Evolutionary conservation across 306 rosid species (phyloP).

Genomic region (Citrullus amarus): DNA sequence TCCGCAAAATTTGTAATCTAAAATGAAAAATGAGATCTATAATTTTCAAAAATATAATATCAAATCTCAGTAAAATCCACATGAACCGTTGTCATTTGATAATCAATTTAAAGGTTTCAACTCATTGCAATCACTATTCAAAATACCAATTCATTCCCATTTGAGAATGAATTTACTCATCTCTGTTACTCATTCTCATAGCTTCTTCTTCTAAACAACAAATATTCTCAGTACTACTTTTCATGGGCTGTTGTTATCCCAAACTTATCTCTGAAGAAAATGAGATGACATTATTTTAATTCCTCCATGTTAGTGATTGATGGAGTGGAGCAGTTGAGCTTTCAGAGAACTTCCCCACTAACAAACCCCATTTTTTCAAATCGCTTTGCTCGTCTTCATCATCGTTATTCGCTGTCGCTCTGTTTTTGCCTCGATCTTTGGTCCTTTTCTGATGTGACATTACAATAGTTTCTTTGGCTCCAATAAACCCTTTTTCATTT

Average conservation of each 20-base stretch:
- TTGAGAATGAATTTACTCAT: too few relatives aligned
- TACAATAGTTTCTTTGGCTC: not conserved
- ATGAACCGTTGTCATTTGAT: too few relatives aligned
- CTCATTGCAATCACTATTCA: too few relatives aligned
- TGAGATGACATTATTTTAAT: not conserved
- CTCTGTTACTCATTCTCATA: not conserved
- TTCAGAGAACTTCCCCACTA: not conserved
- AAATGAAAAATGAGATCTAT: too few relatives aligned
- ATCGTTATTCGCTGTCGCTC: not conserved
- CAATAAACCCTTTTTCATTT: not conserved
- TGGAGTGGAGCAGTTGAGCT: conserved; percentile 2
- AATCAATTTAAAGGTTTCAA: too few relatives aligned
- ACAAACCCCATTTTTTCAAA: not conserved
- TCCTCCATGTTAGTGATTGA: not conserved
- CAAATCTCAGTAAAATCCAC: too few relatives aligned
- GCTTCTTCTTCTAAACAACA: not conserved
- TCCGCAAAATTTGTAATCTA: too few relatives aligned
- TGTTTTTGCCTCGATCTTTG: not conserved
- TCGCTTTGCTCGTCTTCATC: too few relatives aligned
- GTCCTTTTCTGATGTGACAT: not conserved
- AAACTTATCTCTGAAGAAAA: not conserved
- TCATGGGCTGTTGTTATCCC: not conserved
- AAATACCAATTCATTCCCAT: too few relatives aligned
- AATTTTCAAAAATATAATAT: too few relatives aligned
- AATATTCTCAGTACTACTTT: not conserved